These are phyloP conservation scores for Trichosanthes truncata DNA, from an alignment of 306 rosid species.

Conservation along the genomic window DNA sequence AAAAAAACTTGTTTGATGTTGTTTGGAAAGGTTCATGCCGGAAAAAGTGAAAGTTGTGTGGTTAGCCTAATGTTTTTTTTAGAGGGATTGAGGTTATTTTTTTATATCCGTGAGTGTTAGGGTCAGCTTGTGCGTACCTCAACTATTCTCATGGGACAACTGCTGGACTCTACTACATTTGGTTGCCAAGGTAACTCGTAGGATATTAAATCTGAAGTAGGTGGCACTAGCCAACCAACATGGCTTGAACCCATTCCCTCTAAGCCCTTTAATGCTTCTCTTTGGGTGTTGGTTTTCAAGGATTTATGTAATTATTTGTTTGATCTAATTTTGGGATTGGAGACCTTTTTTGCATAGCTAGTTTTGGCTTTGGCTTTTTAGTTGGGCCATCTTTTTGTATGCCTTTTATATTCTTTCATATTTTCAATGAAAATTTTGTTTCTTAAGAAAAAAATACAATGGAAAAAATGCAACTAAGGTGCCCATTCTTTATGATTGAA, in stretches of 20 bases:
- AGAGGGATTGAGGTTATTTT: too few relatives aligned
- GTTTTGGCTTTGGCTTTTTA: not conserved
- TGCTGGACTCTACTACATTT: too few relatives aligned
- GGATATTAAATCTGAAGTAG: too few relatives aligned
- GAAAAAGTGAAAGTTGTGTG: not conserved
- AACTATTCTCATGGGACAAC: too few relatives aligned
- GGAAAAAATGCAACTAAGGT: not conserved
- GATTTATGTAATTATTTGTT: not conserved
- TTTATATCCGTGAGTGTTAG: too few relatives aligned
- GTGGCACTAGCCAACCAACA: too few relatives aligned
- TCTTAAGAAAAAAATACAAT: too few relatives aligned
- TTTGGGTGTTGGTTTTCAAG: not conserved
- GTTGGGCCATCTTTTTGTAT: not conserved
- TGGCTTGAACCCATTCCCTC: too few relatives aligned
- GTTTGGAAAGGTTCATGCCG: not conserved
- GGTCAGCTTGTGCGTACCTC: too few relatives aligned
- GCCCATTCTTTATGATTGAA: not conserved
- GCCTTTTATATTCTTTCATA: too few relatives aligned
- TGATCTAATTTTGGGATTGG: too few relatives aligned
- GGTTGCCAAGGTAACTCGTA: too few relatives aligned
- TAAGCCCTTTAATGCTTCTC: not conserved
- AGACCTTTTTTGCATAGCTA: not conserved
- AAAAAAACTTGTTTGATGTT: not conserved
- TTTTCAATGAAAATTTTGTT: not conserved
- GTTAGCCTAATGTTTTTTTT: not conserved